phyloP scores from a whole-genome alignment of 129 eudicot species.

The Tanacetum coccineum region DNA sequence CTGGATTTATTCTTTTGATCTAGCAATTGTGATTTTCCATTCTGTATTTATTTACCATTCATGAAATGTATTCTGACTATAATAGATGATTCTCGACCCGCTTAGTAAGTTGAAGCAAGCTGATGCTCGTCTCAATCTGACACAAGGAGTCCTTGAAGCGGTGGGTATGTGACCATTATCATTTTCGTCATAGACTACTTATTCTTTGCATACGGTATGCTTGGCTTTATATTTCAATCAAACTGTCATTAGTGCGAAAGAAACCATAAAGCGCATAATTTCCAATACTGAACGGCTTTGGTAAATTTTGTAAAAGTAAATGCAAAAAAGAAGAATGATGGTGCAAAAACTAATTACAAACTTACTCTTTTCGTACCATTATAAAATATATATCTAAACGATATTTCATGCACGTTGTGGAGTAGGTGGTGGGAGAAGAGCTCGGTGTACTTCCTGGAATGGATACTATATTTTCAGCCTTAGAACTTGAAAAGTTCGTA shows the following conservation, averaged over 20 bases:
- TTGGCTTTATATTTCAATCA: background rate
- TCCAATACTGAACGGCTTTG: background rate
- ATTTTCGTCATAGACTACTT: background rate
- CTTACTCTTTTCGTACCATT: background rate
- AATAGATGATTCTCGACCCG: conserved; percentile 89
- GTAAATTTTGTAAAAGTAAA: no score
- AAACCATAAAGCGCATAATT: background rate
- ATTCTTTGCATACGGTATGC: background rate
- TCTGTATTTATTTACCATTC: conserved; percentile 8
- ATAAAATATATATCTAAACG: background rate
- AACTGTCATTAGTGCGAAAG: background rate
- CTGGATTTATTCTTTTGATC: background rate
- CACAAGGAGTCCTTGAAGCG: conserved; percentile 98
- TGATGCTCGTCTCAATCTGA: conserved; percentile 81
- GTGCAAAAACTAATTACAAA: background rate
- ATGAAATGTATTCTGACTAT: conserved; percentile 14
- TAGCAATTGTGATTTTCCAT: background rate
- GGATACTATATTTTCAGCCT: conserved; percentile 83
- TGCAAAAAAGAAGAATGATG: no score
- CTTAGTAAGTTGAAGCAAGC: conserved; percentile 73
- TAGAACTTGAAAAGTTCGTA: conserved; percentile 62
- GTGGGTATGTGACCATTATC: conserved; percentile 66
- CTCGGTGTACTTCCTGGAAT: conserved; percentile 99
- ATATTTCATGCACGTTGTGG: conserved; percentile 22
- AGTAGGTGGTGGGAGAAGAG: conserved; percentile 93